Evolutionary conservation across 176 grass and related monocot genomes (phyloP).

Genomic region (Juncus effusus): DNA sequence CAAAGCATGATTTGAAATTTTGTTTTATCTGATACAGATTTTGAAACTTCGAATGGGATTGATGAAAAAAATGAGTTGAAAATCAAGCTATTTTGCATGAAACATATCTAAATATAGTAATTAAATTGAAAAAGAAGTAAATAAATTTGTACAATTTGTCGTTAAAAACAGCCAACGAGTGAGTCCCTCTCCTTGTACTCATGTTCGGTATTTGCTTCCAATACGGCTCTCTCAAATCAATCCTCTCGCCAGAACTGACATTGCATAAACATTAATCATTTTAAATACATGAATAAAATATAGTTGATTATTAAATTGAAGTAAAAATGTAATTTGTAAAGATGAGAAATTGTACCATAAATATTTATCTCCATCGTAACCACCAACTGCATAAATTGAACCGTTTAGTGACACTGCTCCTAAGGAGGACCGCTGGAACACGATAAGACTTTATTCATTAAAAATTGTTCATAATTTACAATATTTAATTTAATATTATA

Average conservation of each 20-base stretch:
- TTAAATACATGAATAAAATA: neutral
- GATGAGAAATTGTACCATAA: conserved; percentile 38
- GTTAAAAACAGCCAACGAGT: conserved; percentile 46
- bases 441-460: neutral
- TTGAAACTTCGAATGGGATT: no score
- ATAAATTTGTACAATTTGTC: conserved; percentile 50
- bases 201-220: conserved; percentile 67
- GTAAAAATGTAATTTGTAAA: conserved; percentile 17
- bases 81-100: no score
- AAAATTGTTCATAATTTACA: neutral
- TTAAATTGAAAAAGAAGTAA: no score
- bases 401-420: conserved; percentile 56
- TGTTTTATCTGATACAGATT: no score
- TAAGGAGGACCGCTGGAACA: conserved; percentile 67
- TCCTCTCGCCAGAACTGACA: conserved; percentile 73
- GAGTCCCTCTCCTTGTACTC: conserved; percentile 66
- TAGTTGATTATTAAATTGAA: conserved; percentile 4
- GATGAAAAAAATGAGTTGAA: no score
- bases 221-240: conserved; percentile 64
- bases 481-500: neutral
- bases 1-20: no score
- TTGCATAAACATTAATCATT: neutral
- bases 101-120: no score
- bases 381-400: conserved; percentile 69
- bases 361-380: conserved; percentile 59